Evolutionary conservation across 208 protist species (phyloP), one percentile per base, ranked within the genome.

Genomic region (Leishmania amazonensis): DNA sequence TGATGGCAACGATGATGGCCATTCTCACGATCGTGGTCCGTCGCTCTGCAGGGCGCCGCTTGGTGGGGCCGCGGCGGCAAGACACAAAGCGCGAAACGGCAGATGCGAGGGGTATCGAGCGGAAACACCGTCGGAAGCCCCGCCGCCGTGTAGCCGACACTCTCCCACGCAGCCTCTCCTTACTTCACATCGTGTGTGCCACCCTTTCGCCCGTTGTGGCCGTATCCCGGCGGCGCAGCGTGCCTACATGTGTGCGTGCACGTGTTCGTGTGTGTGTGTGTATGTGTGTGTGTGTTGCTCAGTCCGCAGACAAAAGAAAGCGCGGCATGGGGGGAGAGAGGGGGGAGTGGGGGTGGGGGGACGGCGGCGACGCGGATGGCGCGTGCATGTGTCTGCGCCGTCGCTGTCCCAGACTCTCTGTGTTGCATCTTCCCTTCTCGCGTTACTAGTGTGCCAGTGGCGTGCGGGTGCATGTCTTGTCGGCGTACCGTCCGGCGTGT

Each of bases 361-460:
- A 35, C 54, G 54, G 24, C 54, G 54, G 24, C 54, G 53, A 58
- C 19, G 54, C 17, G 17, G 54, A 40, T 75, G 38, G 13, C 6
- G 42, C n/a, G 75, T 71, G 58, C 53, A 60, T 72, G 62, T 73
- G 76, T 70, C 47, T 19, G 45, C 71, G 28, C 24, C 13, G 1
- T 83, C 78, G 38, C 24, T 79, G 19, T 8, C 31, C 9, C 47
- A 54, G 71, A 40, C 19, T 72, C 5, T 72, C 5, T 8, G 49
- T 7, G 42, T 81, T 35, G 71, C 71, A 45, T 74, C 31, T 35
- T 35, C 77, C 38, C 15, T 54, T 54, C 51, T 21, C 51, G 77
- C 67, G 53, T 57, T 85, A 4, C 76, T 72, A 62, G 8, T 85
- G 76, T 79, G 49, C 76, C 81, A 21, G 64, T 19, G 40, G 35